Evolutionary conservation across 1,284 basidiomycete genomes (phyloP).

Genomic region (Ustilago tritici): DNA sequence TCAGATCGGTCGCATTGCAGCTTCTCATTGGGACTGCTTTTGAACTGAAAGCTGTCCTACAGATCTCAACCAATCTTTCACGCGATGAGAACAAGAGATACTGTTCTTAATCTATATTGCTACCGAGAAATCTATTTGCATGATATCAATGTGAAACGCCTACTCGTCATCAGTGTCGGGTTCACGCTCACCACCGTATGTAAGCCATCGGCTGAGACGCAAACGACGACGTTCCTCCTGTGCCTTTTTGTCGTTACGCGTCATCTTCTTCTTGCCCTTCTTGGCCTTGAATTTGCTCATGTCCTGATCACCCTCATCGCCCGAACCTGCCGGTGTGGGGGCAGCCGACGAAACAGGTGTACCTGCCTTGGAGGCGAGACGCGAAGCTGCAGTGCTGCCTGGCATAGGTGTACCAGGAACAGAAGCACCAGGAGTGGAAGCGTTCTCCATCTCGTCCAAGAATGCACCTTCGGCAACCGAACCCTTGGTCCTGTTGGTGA

Average conservation of each 20-base stretch:
- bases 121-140: conserved; percentile 14
- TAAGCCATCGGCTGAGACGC: conserved; percentile 64
- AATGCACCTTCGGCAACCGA: conserved; percentile 83
- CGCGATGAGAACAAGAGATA: background rate
- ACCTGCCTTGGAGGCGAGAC: conserved; percentile 68
- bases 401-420: conserved; percentile 74
- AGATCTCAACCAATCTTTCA: background rate
- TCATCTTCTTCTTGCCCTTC: conserved; percentile 70
- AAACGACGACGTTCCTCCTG: conserved; percentile 67
- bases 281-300: conserved; percentile 69
- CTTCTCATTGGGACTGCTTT: background rate
- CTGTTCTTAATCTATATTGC: conserved; percentile 9
- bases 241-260: conserved; percentile 68
- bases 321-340: conserved; percentile 71
- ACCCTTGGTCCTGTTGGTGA: conserved; percentile 88
- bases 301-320: conserved; percentile 70
- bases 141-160: background rate
- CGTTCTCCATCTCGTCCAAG: conserved; percentile 71
- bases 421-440: conserved; percentile 78
- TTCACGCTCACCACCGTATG: conserved; percentile 66
- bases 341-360: conserved; percentile 69
- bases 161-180: conserved; percentile 68
- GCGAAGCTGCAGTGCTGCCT: conserved; percentile 71
- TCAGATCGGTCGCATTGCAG: background rate
- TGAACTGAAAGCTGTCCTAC: background rate